These are phyloP conservation scores for Rhododendron mucronatum DNA, from an alignment of 148 eudicot species.

Conservation along the genomic window DNA sequence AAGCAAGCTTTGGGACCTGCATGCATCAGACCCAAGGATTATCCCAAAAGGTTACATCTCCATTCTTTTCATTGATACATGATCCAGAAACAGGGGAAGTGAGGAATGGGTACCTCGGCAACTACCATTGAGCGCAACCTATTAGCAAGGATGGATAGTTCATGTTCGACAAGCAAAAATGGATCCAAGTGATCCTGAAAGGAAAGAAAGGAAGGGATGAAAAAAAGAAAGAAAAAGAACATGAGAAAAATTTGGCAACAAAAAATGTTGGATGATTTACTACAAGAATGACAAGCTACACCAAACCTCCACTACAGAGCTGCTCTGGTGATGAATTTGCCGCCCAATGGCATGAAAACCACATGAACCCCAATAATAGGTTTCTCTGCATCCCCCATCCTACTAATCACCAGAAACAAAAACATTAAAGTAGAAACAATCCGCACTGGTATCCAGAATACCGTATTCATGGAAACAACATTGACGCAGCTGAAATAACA, in stretches of 20 bases:
- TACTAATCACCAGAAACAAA: slow-evolving; percentile 62
- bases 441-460: slow-evolving; percentile 1
- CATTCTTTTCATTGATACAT: background rate
- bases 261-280: background rate
- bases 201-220: background rate
- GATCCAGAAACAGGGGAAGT: background rate
- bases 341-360: slow-evolving; percentile 34
- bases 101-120: slow-evolving; percentile 52
- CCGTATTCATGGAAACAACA: background rate
- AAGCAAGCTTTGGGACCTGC: slow-evolving; percentile 91
- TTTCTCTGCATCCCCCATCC: slow-evolving; percentile 55
- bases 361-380: slow-evolving; percentile 31
- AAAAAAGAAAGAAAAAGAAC: background rate
- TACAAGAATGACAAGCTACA: slow-evolving; percentile 17
- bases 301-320: slow-evolving; percentile 63
- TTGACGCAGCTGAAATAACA: background rate
- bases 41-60: slow-evolving; percentile 3
- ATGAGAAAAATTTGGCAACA: background rate
- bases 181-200: slow-evolving; percentile 79
- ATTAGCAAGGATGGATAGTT: slow-evolving; percentile 56
- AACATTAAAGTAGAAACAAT: slow-evolving; percentile 20
- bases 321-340: slow-evolving; percentile 49
- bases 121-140: slow-evolving; percentile 84
- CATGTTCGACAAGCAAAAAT: slow-evolving; percentile 86
- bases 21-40: slow-evolving; percentile 15